Evolutionary conservation across 2,329 filamentous ascomycete genomes (phyloP).

Genomic region (Colletotrichum kahawae): DNA sequence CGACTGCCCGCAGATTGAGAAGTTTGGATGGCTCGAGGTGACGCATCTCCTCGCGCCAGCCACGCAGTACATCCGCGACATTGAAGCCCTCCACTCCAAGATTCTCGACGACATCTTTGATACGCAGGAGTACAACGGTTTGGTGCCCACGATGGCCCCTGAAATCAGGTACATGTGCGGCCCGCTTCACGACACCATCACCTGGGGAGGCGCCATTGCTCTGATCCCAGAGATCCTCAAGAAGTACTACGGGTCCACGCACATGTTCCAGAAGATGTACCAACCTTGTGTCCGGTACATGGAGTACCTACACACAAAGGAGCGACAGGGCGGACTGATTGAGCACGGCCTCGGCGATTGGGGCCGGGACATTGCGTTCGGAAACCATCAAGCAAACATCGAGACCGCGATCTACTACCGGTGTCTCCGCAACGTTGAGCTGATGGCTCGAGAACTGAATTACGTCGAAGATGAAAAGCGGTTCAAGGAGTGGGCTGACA

Average conservation of each 20-base stretch:
- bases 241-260: constrained; percentile 43
- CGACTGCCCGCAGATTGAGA: constrained; percentile 51
- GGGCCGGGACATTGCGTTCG: constrained; percentile 46
- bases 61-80: constrained; percentile 50
- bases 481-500: constrained; percentile 31
- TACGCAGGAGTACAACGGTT: constrained; percentile 46
- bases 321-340: constrained; percentile 43
- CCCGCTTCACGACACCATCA: constrained; percentile 50
- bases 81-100: constrained; percentile 50
- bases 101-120: constrained; percentile 52
- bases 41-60: constrained; percentile 48
- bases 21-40: constrained; percentile 54
- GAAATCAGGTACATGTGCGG: constrained; percentile 51
- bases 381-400: constrained; percentile 49
- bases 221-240: constrained; percentile 40
- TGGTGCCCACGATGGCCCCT: constrained; percentile 52
- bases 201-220: constrained; percentile 45
- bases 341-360: constrained; percentile 49
- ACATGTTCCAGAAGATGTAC: constrained; percentile 40
- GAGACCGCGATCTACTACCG: constrained; percentile 49
- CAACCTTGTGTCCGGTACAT: constrained; percentile 42
- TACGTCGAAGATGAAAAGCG: constrained; percentile 26
- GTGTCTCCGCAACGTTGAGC: constrained; percentile 38
- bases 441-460: constrained; percentile 38
- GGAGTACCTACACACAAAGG: constrained; percentile 44